Conservation (phyloP, 225 moss, liverwort and hornwort genomes). For the Antitrichia curtipendula region DNA sequence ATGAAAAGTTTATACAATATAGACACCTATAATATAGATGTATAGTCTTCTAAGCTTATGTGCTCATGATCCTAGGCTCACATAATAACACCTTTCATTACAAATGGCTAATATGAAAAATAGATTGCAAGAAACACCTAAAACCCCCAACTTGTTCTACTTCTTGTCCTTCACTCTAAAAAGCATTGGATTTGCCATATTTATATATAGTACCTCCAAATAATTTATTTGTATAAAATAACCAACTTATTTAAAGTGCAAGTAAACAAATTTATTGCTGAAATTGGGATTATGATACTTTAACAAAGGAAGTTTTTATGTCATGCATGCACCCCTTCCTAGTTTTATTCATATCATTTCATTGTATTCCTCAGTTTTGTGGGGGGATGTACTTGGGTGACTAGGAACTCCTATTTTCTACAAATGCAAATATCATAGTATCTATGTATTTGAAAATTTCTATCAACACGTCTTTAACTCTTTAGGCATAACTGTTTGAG, state of each 20-base stretch:
- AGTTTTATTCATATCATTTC: not conserved
- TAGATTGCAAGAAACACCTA: too few relatives aligned
- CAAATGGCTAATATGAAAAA: too few relatives aligned
- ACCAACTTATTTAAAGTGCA: not conserved
- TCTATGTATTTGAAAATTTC: not conserved
- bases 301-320: not conserved
- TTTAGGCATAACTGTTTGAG: fast-evolving
- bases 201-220: not conserved
- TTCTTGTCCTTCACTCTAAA: too few relatives aligned
- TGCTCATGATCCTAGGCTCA: too few relatives aligned
- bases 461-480: not conserved
- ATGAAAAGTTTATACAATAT: too few relatives aligned
- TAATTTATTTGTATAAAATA: not conserved
- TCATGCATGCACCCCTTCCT: fast-evolving
- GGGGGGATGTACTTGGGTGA: not conserved
- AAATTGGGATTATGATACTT: not conserved
- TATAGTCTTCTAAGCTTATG: too few relatives aligned
- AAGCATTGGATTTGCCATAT: too few relatives aligned
- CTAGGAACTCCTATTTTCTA: not conserved
- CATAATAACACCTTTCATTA: too few relatives aligned
- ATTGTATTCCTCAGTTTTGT: not conserved
- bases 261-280: not conserved
- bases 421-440: not conserved
- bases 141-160: too few relatives aligned
- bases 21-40: too few relatives aligned